phyloP scores from a whole-genome alignment of 495 filamentous ascomycete genomes.

The Diplogelasinospora grovesii region DNA sequence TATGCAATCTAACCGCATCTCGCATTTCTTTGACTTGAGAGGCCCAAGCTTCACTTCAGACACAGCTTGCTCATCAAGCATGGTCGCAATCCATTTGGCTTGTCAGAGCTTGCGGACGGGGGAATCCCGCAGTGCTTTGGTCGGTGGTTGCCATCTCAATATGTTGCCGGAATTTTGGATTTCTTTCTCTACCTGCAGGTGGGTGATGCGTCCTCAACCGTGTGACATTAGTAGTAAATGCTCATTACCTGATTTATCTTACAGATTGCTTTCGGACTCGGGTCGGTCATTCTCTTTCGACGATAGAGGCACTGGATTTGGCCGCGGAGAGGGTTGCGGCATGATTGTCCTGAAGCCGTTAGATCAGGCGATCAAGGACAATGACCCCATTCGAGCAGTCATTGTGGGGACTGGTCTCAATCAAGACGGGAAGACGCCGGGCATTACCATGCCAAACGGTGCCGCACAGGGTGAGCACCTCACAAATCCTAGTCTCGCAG shows the following conservation, averaged over 20 bases:
- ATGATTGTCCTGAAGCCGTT: constrained; percentile 56
- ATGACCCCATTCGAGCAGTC: constrained; percentile 55
- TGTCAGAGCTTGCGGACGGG: constrained; percentile 69
- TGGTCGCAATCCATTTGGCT: constrained; percentile 60
- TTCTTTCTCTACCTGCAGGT: constrained; percentile 36
- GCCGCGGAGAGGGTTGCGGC: constrained; percentile 55
- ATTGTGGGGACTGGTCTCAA: constrained; percentile 55
- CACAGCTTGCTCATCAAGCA: constrained; percentile 79
- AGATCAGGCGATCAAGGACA: constrained; percentile 48
- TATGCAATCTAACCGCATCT: constrained; percentile 58
- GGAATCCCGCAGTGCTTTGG: constrained; percentile 43
- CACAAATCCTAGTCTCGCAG: not conserved
- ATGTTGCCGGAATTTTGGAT: constrained; percentile 51
- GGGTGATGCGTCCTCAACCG: constrained; percentile 3
- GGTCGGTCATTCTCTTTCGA: constrained; percentile 56
- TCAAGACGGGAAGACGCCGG: constrained; percentile 53
- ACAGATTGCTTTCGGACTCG: constrained; percentile 59
- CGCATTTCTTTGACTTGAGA: constrained; percentile 51
- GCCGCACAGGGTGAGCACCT: constrained; percentile 46
- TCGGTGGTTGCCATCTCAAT: constrained; percentile 53
- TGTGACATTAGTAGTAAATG: constrained; percentile 28
- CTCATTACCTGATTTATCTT: constrained; percentile 32
- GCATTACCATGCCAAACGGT: constrained; percentile 52
- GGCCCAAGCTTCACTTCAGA: constrained; percentile 68
- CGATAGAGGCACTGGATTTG: constrained; percentile 56